Evolutionary conservation across 2,329 filamentous ascomycete genomes (phyloP).

Genomic region (Trichoderma koningii): DNA sequence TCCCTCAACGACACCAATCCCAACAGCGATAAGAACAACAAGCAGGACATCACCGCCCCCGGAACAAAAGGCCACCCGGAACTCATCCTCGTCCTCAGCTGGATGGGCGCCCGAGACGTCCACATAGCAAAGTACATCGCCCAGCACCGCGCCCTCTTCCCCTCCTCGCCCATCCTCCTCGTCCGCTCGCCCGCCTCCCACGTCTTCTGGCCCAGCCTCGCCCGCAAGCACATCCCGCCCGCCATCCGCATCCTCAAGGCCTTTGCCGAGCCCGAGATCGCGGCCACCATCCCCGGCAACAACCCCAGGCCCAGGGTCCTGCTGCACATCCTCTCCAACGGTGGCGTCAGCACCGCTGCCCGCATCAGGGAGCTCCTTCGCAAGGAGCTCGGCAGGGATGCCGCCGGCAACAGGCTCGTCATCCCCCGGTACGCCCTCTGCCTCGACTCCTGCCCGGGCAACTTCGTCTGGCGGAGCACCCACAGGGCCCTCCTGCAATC

Average conservation of each 20-base stretch:
- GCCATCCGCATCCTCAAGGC: conserved; percentile 46
- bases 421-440: conserved; percentile 49
- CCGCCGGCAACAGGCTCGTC: conserved; percentile 15
- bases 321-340: conserved; percentile 56
- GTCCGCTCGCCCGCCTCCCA: conserved; percentile 46
- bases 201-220: conserved; percentile 39
- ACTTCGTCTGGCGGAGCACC: conserved; percentile 44
- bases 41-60: neutral
- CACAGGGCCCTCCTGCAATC: conserved; percentile 45
- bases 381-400: conserved; percentile 30
- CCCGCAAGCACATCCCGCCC: conserved; percentile 41
- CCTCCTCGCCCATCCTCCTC: conserved; percentile 50
- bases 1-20: neutral
- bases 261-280: conserved; percentile 32
- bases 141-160: conserved; percentile 49
- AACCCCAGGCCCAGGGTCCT: conserved; percentile 41
- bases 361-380: conserved; percentile 37
- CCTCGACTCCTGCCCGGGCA: conserved; percentile 53
- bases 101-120: conserved; percentile 54
- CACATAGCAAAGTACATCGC: conserved; percentile 56
- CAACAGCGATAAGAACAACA: neutral
- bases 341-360: conserved; percentile 48
- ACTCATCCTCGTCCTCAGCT: conserved; percentile 51
- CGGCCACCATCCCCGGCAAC: neutral
- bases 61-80: conserved; percentile 40